phyloP scores from a whole-genome alignment of 495 filamentous ascomycete species.

The Pyronema domesticum region DNA sequence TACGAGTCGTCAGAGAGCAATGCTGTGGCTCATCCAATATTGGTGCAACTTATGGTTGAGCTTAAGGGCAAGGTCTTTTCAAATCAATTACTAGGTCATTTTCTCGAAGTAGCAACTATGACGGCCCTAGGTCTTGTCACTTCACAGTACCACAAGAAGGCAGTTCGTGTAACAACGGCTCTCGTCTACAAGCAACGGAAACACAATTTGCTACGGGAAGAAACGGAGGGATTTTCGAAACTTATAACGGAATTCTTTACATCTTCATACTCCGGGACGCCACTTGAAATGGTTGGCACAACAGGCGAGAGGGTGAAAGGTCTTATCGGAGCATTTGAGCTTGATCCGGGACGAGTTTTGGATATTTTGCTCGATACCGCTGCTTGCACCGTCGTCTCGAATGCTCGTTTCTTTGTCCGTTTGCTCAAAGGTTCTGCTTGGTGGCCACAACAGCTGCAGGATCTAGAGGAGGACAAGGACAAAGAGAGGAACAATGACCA shows the following conservation, averaged over 20 bases:
- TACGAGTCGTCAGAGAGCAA: constrained; percentile 49
- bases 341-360: constrained; percentile 83
- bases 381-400: constrained; percentile 63
- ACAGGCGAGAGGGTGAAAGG: constrained; percentile 66
- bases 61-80: constrained; percentile 55
- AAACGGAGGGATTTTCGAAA: constrained; percentile 86
- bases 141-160: constrained; percentile 64
- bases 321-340: constrained; percentile 77
- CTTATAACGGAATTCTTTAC: constrained; percentile 77
- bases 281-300: constrained; percentile 43
- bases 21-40: constrained; percentile 21
- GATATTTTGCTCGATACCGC: constrained; percentile 85
- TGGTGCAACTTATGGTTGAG: constrained; percentile 33
- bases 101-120: constrained; percentile 62
- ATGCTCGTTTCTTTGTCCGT: constrained; percentile 84
- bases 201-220: constrained; percentile 88
- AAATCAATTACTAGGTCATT: constrained; percentile 51
- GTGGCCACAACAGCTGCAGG: constrained; percentile 58
- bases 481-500: constrained; percentile 35
- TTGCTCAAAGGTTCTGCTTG: constrained; percentile 79
- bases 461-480: constrained; percentile 23
- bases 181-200: constrained; percentile 87
- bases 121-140: constrained; percentile 60
- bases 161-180: constrained; percentile 76
- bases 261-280: constrained; percentile 28